Conservation (phyloP, 371 early-diverging fungal species). For the Scutellospora calospora region DNA sequence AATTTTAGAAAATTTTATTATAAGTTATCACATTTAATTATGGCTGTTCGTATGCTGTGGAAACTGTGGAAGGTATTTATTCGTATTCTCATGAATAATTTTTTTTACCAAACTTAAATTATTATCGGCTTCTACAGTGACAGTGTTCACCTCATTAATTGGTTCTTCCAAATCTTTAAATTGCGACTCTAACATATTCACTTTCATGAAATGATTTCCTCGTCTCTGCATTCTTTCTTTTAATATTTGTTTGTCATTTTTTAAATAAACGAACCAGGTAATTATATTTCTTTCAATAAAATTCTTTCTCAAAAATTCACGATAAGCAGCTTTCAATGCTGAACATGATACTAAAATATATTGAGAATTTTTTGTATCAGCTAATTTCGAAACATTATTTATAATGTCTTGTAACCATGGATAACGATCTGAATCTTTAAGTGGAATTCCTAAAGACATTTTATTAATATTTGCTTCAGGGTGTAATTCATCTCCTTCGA, state of each 20-base stretch:
- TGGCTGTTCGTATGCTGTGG: too few species aligned
- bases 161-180: conserved; percentile 44
- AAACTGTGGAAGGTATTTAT: too few species aligned
- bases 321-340: conserved; percentile 44
- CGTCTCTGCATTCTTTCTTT: conserved; percentile 32
- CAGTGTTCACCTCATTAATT: neutral
- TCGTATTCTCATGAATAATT: too few species aligned
- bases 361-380: neutral
- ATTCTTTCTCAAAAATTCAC: conserved; percentile 31
- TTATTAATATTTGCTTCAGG: conserved; percentile 34
- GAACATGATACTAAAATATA: conserved; percentile 42
- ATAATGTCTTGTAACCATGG: conserved; percentile 42
- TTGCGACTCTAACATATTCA: conserved; percentile 38
- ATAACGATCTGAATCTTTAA: conserved; percentile 40
- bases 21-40: too few species aligned
- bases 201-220: conserved; percentile 44
- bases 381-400: too few species aligned
- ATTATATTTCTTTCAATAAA: neutral
- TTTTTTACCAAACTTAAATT: too few species aligned
- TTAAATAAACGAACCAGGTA: conserved; percentile 43
- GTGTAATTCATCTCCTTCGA: conserved; percentile 44
- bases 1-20: too few species aligned
- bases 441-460: conserved; percentile 43
- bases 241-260: conserved; percentile 29
- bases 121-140: too few species aligned